A percentile compares a stretch with the other conserved stretches of the same genome.
Evolutionary conservation across 306 rosid genomes (phyloP).

Genomic region (Glycine latifolia): DNA sequence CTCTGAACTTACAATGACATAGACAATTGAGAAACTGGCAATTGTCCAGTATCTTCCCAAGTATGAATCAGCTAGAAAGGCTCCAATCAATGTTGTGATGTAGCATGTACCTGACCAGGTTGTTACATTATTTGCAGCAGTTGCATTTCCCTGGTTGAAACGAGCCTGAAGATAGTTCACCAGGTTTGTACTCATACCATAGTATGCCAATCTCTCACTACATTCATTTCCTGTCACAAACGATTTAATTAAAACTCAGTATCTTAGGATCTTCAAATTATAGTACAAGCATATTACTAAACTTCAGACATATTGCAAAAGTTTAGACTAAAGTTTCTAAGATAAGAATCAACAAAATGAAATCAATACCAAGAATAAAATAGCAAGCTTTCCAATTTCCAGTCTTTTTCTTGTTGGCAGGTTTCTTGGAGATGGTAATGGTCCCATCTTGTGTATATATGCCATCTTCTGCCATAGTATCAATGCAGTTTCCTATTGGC

Average conservation of each 20-base stretch:
- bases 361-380: constrained; percentile 74
- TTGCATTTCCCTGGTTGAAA: constrained; percentile 64
- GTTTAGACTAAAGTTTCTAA: background rate
- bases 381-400: constrained; percentile 89
- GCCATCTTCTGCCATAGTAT: constrained; percentile 59
- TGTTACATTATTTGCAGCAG: constrained; percentile 74
- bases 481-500: background rate
- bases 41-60: constrained; percentile 97
- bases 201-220: constrained; percentile 92
- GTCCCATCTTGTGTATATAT: constrained; percentile 80
- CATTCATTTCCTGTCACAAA: constrained; percentile 73
- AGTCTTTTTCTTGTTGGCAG: constrained; percentile 75
- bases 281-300: background rate
- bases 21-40: constrained; percentile 71
- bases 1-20: constrained; percentile 67
- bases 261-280: constrained; percentile 20
- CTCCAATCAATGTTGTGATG: constrained; percentile 84
- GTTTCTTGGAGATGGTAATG: constrained; percentile 54
- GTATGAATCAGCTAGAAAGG: constrained; percentile 93
- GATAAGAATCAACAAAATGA: background rate
- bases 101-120: constrained; percentile 93
- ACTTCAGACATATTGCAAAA: constrained; percentile 9
- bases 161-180: constrained; percentile 80
- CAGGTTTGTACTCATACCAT: constrained; percentile 86
- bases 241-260: constrained; percentile 11